Percentiles rank a stretch among this genome's conserved stretches.
phyloP scores from a whole-genome alignment of 768 basidiomycete species.

The Termitomyces sp. region DNA sequence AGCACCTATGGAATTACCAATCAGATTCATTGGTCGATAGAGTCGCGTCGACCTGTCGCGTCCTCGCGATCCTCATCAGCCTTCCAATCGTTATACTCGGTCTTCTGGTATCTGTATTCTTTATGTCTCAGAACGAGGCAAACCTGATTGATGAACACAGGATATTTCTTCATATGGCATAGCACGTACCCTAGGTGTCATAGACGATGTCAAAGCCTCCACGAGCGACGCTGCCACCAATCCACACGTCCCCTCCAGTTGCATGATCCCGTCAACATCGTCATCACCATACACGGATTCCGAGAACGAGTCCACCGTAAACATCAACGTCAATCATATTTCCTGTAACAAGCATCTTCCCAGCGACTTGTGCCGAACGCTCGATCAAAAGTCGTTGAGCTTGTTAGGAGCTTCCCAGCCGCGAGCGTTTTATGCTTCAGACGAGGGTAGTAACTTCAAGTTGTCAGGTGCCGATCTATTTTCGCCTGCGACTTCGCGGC shows the following conservation, averaged over 20 bases:
- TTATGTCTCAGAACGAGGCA: not conserved
- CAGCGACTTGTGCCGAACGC: not conserved
- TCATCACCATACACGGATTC: slow-evolving; percentile 23
- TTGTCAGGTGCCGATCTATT: slow-evolving; percentile 70
- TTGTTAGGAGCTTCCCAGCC: slow-evolving; percentile 25
- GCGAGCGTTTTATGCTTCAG: slow-evolving; percentile 48
- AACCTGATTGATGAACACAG: slow-evolving; percentile 29
- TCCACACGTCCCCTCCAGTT: slow-evolving; percentile 29
- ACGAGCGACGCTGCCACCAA: slow-evolving; percentile 54
- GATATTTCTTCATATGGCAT: slow-evolving; percentile 80
- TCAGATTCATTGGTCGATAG: slow-evolving; percentile 64
- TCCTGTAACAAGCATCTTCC: slow-evolving; percentile 8
- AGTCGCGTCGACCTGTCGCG: slow-evolving; percentile 56
- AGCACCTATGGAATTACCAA: slow-evolving; percentile 60
- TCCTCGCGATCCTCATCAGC: slow-evolving; percentile 60
- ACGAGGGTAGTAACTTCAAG: slow-evolving; percentile 38
- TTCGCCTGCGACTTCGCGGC: slow-evolving; percentile 63
- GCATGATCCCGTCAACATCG: slow-evolving; percentile 23
- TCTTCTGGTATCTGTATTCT: slow-evolving; percentile 43
- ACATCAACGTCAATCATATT: not conserved
- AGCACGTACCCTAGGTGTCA: slow-evolving; percentile 74
- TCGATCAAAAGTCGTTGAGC: not conserved
- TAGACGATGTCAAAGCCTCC: slow-evolving; percentile 70
- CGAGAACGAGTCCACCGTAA: slow-evolving; percentile 12
- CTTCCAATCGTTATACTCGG: slow-evolving; percentile 55